Percentiles rank a stretch among this genome's conserved stretches.
Conservation (phyloP, 257 asterid species). For the Solanum virginianum region DNA sequence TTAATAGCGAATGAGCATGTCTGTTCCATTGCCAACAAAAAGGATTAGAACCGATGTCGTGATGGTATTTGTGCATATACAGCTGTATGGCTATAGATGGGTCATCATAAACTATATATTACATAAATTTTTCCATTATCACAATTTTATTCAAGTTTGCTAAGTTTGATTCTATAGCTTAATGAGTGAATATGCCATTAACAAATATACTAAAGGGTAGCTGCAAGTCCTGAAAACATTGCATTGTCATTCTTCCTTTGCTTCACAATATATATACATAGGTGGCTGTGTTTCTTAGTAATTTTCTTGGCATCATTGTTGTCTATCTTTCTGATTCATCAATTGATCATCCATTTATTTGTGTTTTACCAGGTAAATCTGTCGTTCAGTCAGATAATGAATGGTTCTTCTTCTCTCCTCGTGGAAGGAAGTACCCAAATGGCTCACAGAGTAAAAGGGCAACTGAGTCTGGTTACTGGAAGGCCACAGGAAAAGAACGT, state of each 20-base stretch:
- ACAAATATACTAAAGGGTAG: background rate
- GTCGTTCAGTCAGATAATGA: constrained; percentile 60
- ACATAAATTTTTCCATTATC: background rate
- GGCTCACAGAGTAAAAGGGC: constrained; percentile 88
- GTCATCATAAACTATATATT: background rate
- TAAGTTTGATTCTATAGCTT: background rate
- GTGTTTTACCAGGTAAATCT: constrained; percentile 35
- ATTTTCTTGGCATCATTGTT: background rate
- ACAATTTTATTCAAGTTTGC: background rate
- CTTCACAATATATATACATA: background rate
- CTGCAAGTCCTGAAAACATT: background rate
- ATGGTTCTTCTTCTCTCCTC: constrained; percentile 88
- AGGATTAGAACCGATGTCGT: background rate
- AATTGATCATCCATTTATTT: constrained; percentile 5
- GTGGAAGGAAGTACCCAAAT: constrained; percentile 79
- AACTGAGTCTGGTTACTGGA: constrained; percentile 74
- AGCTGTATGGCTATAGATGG: background rate
- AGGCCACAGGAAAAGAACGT: constrained; percentile 88
- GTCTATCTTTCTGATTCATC: background rate
- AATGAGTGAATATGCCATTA: background rate
- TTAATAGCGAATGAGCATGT: background rate
- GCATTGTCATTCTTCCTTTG: background rate
- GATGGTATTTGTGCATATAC: background rate
- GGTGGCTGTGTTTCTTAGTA: background rate
- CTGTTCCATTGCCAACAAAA: background rate